Conservation (phyloP, 176 grass and related monocot species). For the Aegilops speltoides region DNA sequence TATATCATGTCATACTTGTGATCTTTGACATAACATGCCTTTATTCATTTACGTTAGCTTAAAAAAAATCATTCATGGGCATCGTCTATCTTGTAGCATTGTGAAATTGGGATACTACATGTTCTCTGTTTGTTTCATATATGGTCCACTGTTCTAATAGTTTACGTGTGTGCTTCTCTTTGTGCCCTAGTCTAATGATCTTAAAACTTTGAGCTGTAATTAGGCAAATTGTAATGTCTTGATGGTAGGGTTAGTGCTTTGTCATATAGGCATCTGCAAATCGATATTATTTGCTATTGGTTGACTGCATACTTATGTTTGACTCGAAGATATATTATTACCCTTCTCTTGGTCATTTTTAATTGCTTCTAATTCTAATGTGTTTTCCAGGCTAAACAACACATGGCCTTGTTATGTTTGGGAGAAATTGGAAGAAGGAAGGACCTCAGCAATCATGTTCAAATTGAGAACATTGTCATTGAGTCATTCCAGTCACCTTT, state of each 20-base stretch:
- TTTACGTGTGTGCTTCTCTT: neutral
- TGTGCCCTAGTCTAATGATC: neutral
- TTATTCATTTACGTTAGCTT: neutral
- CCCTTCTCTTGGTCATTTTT: neutral
- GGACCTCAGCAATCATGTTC: slow-evolving; percentile 15
- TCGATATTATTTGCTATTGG: neutral
- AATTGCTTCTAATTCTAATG: neutral
- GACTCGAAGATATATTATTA: neutral
- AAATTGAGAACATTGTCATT: slow-evolving; percentile 20
- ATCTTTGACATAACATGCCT: neutral
- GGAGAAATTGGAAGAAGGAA: slow-evolving; percentile 24
- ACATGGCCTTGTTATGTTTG: slow-evolving; percentile 13
- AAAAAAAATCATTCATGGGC: neutral
- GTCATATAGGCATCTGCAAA: neutral
- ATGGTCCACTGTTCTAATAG: neutral
- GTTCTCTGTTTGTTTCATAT: neutral
- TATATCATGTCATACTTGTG: neutral
- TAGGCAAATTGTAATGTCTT: neutral
- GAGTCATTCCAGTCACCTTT: slow-evolving; percentile 19
- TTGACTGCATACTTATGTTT: slow-evolving; percentile 9
- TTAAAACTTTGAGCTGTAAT: neutral
- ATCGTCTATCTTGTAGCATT: neutral
- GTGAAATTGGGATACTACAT: neutral
- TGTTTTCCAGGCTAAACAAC: slow-evolving; percentile 12
- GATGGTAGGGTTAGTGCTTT: neutral